A percentile compares a stretch with the other conserved stretches of the same genome.
Conservation (phyloP, 2,329 filamentous ascomycete genomes). For the Penicillium polonicum region DNA sequence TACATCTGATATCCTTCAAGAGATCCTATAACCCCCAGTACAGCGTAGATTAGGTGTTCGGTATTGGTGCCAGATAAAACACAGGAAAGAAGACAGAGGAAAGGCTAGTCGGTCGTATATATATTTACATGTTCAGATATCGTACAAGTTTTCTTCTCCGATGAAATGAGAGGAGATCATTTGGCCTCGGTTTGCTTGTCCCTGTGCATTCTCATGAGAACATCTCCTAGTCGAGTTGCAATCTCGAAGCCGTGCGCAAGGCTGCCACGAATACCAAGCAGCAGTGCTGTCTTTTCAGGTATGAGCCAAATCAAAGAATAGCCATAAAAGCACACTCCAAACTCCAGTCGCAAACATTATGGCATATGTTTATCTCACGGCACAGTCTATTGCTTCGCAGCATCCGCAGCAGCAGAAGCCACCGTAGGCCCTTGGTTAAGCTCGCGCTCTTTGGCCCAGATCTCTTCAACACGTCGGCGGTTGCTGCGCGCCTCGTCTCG, state of each 20-base stretch:
- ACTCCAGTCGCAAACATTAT: conserved; percentile 7
- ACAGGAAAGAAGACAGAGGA: not conserved
- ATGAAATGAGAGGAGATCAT: conserved; percentile 7
- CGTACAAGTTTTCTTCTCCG: conserved; percentile 8
- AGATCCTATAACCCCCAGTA: not conserved
- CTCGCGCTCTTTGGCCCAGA: conserved; percentile 64
- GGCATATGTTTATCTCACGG: conserved; percentile 1
- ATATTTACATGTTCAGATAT: conserved; percentile 11
- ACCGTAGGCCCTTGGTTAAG: conserved; percentile 20
- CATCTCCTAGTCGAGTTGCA: not conserved
- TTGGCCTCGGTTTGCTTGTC: not conserved
- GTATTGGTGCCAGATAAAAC: not conserved
- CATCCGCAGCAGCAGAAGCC: not conserved
- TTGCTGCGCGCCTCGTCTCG: conserved; percentile 68
- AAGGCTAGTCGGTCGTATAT: not conserved
- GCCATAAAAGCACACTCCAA: conserved; percentile 13
- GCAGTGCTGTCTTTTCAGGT: conserved; percentile 5
- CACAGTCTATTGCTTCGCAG: conserved; percentile 18
- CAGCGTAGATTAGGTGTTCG: not conserved
- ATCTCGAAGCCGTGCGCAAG: not conserved
- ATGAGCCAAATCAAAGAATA: conserved; percentile 7
- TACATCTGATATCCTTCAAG: conserved; percentile 17
- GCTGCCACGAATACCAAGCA: not conserved
- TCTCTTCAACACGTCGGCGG: conserved; percentile 70
- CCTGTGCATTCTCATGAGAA: not conserved